A percentile compares a stretch with the other conserved stretches of the same genome.
phyloP scores from a whole-genome alignment of 768 basidiomycete species.

The Tricholomella constricta region DNA sequence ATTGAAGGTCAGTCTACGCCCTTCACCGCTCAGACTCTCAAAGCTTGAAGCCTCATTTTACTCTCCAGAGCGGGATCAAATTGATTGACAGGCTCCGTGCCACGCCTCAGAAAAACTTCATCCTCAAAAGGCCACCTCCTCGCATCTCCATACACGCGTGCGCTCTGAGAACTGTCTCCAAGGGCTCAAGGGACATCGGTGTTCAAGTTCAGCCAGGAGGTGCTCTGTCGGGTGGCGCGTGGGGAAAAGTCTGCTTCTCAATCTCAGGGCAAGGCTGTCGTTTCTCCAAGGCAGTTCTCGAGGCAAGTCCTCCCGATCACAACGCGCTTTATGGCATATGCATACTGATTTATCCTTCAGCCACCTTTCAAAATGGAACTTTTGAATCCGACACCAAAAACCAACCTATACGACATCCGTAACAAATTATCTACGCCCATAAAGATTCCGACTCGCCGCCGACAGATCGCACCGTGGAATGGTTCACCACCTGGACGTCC shows the following conservation, averaged over 20 bases:
- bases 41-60: neutral
- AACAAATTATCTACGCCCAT: constrained; percentile 42
- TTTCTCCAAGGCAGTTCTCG: neutral
- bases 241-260: neutral
- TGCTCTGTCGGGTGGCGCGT: constrained; percentile 2
- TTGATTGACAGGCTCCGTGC: constrained; percentile 13
- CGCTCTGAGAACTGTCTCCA: neutral
- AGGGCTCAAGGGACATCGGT: neutral
- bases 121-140: neutral
- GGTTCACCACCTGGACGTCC: constrained; percentile 31
- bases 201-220: neutral
- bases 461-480: constrained; percentile 20
- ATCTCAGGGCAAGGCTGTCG: constrained; percentile 5
- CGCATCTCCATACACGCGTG: neutral
- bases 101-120: constrained; percentile 12
- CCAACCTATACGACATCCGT: constrained; percentile 14
- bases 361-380: constrained; percentile 12
- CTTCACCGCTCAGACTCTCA: neutral
- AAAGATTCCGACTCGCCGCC: constrained; percentile 42
- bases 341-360: constrained; percentile 8
- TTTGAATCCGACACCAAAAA: constrained; percentile 4
- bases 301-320: constrained; percentile 16
- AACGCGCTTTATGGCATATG: neutral
- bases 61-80: constrained; percentile 12
- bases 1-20: neutral